Base-by-base conservation (phyloP, 108 stramenopile species). In the Aurantiochytrium sp. region DNA sequence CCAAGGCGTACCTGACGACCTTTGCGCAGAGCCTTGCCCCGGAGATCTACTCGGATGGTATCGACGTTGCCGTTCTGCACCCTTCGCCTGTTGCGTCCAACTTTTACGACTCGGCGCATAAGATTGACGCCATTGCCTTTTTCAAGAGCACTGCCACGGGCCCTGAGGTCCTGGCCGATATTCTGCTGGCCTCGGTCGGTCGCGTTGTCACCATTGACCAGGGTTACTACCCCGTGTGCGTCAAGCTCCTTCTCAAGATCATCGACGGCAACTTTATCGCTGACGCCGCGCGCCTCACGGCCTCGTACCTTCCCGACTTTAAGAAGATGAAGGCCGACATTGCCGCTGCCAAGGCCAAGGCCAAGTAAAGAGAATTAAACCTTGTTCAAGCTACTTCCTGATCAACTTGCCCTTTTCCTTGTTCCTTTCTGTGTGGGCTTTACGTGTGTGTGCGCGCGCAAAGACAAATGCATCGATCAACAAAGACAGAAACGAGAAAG, bases 21-120 rank as follows among this genome's bases (percentile, higher is more conserved):
- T 91, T 97, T 59, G 97, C 98, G 28, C 93, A 93, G 71, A 96
- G 95, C 44, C 89, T 97, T 60, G 97, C 97, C 89, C 96, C 98
- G 91, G 97, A 97, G 89, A 92, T 98, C 47, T 87, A 94, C 69
- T 87, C 90, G 12, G 89, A 96, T 87, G 98, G 98, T 44, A 98
- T 99, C 91, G 99, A 99, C 91, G 97, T 99, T 5, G 94, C 96
- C 60, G 97, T 98, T 3, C 95, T 99, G 59, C 98, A 99, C 94
- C 99, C 99, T 0, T 96, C 95, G 23, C 99, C 99, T 0, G 99
- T 99, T 1, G 95, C 95, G 25, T 95, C 95, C 92, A 96, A 97
- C 89, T 99, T 99, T 94, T 99, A 98, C 92, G 94, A 95, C 42
- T 94, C 93, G 90, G 88, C 92, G 25, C 93, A 94, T 88, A 88